Conservation (phyloP, 2,329 filamentous ascomycete species). For the Paracoccidioides lutzii region DNA sequence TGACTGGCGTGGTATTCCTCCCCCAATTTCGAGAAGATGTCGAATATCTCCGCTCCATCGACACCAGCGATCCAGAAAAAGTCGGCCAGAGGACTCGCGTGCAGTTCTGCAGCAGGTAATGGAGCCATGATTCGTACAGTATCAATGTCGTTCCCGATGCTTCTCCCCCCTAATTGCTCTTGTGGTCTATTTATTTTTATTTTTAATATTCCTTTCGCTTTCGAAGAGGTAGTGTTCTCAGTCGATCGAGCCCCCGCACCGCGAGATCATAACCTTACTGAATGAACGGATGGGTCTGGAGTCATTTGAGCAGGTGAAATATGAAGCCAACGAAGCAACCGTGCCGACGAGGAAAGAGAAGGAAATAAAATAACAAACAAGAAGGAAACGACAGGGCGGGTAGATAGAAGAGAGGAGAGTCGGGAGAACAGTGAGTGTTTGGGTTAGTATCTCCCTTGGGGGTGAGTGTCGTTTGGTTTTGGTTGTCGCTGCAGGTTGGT, state of each 20-base stretch:
- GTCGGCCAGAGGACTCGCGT: slow-evolving; percentile 47
- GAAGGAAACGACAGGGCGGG: not conserved
- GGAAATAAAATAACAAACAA: not conserved
- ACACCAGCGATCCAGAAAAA: slow-evolving; percentile 51
- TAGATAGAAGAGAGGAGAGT: not conserved
- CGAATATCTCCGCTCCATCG: slow-evolving; percentile 34
- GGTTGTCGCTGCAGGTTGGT: not conserved
- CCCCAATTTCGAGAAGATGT: slow-evolving; percentile 30
- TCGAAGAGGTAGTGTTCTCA: not conserved
- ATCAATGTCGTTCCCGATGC: not conserved
- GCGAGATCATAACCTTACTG: slow-evolving; percentile 7
- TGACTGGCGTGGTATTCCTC: slow-evolving; percentile 30
- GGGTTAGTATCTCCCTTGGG: not conserved
- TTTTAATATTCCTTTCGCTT: no score
- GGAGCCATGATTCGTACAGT: slow-evolving; percentile 20
- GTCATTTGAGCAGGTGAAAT: not conserved
- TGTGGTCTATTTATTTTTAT: not conserved
- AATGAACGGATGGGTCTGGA: not conserved
- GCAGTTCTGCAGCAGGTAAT: slow-evolving; percentile 25
- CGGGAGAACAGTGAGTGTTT: not conserved
- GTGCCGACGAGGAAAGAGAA: not conserved
- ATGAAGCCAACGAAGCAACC: not conserved
- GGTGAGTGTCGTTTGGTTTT: not conserved
- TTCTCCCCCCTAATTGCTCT: not conserved
- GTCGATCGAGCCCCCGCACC: slow-evolving; percentile 6